A percentile compares a stretch with the other conserved stretches of the same genome.
phyloP scores from a whole-genome alignment of 768 basidiomycete species.

The Kwoniella pini region DNA sequence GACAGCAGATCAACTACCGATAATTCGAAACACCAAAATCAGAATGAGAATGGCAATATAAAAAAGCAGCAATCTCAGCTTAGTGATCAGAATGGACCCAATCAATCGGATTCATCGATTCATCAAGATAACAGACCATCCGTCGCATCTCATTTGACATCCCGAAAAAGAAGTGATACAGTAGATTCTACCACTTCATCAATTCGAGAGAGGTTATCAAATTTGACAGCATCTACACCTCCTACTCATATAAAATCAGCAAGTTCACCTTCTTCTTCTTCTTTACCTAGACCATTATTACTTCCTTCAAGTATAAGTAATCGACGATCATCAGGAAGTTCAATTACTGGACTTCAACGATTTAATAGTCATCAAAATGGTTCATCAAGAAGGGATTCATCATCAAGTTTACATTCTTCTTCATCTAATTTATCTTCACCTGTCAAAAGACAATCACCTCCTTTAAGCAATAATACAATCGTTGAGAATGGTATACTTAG shows the following conservation, averaged over 20 bases:
- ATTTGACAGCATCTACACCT: constrained; percentile 7
- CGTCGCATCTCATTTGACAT: not conserved
- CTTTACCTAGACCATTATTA: constrained; percentile 15
- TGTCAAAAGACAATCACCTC: not conserved
- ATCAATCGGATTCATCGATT: too few relatives aligned
- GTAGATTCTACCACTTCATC: constrained; percentile 6
- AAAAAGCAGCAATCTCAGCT: not conserved
- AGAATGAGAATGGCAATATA: not conserved
- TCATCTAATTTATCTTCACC: not conserved
- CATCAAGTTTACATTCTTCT: not conserved
- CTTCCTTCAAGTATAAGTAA: constrained; percentile 6
- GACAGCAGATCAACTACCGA: not conserved
- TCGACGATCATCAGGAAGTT: constrained; percentile 8
- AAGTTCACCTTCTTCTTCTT: not conserved
- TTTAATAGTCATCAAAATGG: not conserved
- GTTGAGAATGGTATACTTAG: constrained; percentile 6
- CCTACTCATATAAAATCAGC: not conserved
- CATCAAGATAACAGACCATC: too few relatives aligned
- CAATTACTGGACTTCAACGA: not conserved
- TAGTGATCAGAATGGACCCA: not conserved
- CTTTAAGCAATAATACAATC: not conserved
- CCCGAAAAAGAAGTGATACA: constrained; percentile 13
- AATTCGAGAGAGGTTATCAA: constrained; percentile 14
- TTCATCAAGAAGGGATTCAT: constrained; percentile 5
- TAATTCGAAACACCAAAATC: not conserved